Evolutionary conservation across 352 stramenopile genomes (phyloP), one percentile per base, ranked within the genome.

Genomic region (Phytophthora sp.): DNA sequence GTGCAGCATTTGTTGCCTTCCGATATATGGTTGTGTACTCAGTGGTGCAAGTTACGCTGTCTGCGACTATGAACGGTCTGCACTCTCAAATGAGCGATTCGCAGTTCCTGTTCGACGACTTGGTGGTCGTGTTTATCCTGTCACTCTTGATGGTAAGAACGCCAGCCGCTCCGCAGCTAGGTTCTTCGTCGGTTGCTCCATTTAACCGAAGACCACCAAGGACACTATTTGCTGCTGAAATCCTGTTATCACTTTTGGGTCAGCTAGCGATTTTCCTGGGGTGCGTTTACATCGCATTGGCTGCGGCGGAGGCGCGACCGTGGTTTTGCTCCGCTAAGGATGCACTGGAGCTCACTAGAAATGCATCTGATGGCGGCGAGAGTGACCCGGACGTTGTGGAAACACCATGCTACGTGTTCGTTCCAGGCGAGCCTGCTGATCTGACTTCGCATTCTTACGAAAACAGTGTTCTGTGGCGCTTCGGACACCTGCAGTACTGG

Each of bases 11-110:
- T 23, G 77, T 91, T 6, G 74, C 77, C 4, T 98, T 97, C 73
- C 94, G 96, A 49, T 98, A 88, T 65, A 95, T 97, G 84, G 90
- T 98, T 39, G 79, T 97, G 41, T 98, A 97, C 76, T 90, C 89
- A 42, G 85, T 97, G 62, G 82, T 97, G 30, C 86, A 96, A 64
- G 77, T 92, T 15, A 89, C 81, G 11, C 63, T 91, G 62, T 72
- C 82, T 30, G 78, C 81, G 23, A 59, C 87, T 5, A 84, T 92
- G 80, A 87, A 85, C 55, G 74, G 83, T 41, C 55, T 80, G 32
- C 41, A 75, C 34, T 87, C 82, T 13, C 76, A 89, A 60, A 88
- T 93, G 73, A 89, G 80, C 65, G 85, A 89, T 69, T 77, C 76
- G 31, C 84, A 94, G 68, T 92, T 89, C 60, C 76, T 94, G 15